Evolutionary conservation across 73 alveolate species (phyloP), one percentile per base, ranked within the genome.

Genomic region (Paramecium bursaria): DNA sequence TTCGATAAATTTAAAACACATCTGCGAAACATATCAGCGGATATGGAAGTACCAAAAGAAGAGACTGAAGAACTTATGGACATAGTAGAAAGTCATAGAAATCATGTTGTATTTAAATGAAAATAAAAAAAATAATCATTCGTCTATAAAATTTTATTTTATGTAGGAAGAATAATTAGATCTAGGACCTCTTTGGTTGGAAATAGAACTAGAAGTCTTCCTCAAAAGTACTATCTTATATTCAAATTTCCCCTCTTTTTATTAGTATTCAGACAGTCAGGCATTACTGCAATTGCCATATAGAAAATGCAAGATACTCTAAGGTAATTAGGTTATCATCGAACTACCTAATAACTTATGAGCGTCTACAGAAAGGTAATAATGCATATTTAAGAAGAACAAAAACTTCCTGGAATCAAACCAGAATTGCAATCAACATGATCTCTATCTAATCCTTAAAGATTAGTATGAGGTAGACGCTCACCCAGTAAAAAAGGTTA

Each of bases 361-460:
- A 39, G 60, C 44, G 82, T 67, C 17, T 67, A 67, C 21, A 67
- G 44, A 47, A 67, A 67, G 23, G 82, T 67, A 67, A 67, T 33
- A 19, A 39, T 39, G 19, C 33, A 21, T 42, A 67, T 42, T 22
- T 26, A 35, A 7, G 39, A 21, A 67, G 82, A 67, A 67, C 27
- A 67, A 67, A 67, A 67, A 67, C 39, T 67, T 67, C 82, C 33
- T 67, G 35, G 82, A 67, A 19, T 67, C 82, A 6, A 67, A 67
- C 44, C 82, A 67, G 44, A 67, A 67, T 67, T 67, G 82, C 44
- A 67, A 53, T 35, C 50, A 53, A 53, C 82, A 67, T 67, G 82
- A 67, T 42, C 44, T 67, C 46, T 67, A 67, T 67, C 60, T 67
- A 26, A 67, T 67, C 21, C 33, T 67, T 21, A 3, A 57, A 67